phyloP scores from a whole-genome alignment of 2,329 filamentous ascomycete genomes.

The Geoglossum cookeanum region DNA sequence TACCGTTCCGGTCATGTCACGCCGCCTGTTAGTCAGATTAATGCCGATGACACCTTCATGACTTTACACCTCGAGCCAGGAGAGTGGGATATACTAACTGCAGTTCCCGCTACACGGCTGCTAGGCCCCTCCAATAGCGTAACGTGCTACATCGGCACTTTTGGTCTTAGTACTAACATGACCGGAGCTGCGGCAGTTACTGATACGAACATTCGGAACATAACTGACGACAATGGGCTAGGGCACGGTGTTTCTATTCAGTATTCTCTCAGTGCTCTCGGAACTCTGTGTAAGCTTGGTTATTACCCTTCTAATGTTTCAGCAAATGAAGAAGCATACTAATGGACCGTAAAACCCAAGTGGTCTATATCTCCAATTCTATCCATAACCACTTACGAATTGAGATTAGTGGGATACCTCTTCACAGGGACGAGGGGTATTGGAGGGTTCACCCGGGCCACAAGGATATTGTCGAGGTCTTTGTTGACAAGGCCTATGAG shows the following conservation, averaged over 20 bases:
- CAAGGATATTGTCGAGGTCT: background rate
- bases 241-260: slow-evolving; percentile 37
- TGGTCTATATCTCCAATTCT: background rate
- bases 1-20: slow-evolving; percentile 49
- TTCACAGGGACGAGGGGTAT: background rate
- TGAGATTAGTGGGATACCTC: background rate
- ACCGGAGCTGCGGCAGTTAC: slow-evolving; percentile 65
- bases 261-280: slow-evolving; percentile 60
- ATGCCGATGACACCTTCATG: background rate
- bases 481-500: background rate
- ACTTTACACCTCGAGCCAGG: background rate
- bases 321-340: background rate
- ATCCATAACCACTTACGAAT: background rate
- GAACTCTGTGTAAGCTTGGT: slow-evolving; percentile 43
- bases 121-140: slow-evolving; percentile 6
- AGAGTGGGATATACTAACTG: slow-evolving; percentile 67
- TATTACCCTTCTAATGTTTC: background rate
- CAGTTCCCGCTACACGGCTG: slow-evolving; percentile 39
- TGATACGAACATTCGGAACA: slow-evolving; percentile 21
- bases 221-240: slow-evolving; percentile 37
- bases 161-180: slow-evolving; percentile 79
- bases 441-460: background rate
- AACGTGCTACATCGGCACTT: slow-evolving; percentile 39
- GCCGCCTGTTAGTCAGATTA: slow-evolving; percentile 17
- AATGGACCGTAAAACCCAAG: background rate